A percentile compares a stretch with the other conserved stretches of the same genome.
These are phyloP conservation scores for Cladosporium cucumerinum DNA, from an alignment of 2,329 filamentous ascomycete species.

Conservation along the genomic window DNA sequence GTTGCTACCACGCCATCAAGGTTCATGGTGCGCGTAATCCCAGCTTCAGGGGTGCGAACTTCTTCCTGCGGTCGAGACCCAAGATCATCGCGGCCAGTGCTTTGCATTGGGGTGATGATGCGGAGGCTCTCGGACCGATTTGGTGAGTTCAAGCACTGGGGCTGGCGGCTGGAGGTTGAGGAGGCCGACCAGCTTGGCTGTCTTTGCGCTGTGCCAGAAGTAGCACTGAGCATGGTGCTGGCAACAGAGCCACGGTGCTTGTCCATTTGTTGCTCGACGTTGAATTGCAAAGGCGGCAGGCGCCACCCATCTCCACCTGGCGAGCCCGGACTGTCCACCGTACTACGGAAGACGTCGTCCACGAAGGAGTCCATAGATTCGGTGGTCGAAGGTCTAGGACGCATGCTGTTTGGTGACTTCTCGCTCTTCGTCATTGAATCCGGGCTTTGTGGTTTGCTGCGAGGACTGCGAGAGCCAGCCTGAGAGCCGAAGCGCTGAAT, in stretches of 20 bases:
- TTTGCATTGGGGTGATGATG: conserved; percentile 2
- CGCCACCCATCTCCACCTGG: conserved; percentile 26
- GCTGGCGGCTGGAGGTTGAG: conserved; percentile 29
- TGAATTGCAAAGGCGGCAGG: conserved; percentile 35
- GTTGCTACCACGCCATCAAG: conserved; percentile 18
- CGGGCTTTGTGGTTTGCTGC: conserved; percentile 29
- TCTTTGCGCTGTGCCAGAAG: conserved; percentile 11
- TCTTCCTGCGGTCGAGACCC: conserved; percentile 2
- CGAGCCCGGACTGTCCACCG: conserved; percentile 39
- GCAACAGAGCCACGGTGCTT: conserved; percentile 37
- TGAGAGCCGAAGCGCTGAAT: conserved; percentile 26
- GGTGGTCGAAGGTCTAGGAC: conserved; percentile 20
- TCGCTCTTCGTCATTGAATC: conserved; percentile 19
- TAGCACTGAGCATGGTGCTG: conserved; percentile 27
- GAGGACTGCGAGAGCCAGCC: conserved; percentile 14
- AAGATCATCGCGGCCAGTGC: background rate
- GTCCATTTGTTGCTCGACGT: conserved; percentile 23
- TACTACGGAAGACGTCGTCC: conserved; percentile 44
- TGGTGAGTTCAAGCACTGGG: background rate
- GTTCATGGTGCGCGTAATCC: background rate
- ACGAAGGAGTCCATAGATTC: conserved; percentile 36
- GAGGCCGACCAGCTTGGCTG: conserved; percentile 28
- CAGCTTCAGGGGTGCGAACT: conserved; percentile 4
- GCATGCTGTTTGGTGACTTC: conserved; percentile 9
- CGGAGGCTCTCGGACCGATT: background rate